Percentiles rank a stretch among this genome's conserved stretches.
These are phyloP conservation scores for Citrullus colocynthis DNA, from an alignment of 306 rosid species.

Conservation along the genomic window DNA sequence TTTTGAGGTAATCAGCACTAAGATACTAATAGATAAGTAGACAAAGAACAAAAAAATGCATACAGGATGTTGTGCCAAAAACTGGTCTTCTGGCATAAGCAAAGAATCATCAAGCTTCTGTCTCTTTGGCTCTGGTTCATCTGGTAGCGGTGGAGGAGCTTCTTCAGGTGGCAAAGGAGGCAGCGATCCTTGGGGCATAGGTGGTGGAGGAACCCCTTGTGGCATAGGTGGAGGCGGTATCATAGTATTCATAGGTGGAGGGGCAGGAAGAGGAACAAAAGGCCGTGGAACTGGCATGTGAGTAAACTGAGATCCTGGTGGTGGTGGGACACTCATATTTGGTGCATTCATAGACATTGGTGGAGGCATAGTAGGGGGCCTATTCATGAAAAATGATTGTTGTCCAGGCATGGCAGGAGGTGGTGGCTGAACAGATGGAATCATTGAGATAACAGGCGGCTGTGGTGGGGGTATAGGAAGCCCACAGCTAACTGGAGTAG, in stretches of 20 bases:
- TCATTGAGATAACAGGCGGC: slow-evolving; percentile 45
- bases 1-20: neutral
- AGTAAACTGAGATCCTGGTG: slow-evolving; percentile 83
- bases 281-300: slow-evolving; percentile 46
- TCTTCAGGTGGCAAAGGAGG: slow-evolving; percentile 93
- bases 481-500: slow-evolving; percentile 40
- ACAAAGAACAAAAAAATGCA: slow-evolving; percentile 7
- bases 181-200: slow-evolving; percentile 70
- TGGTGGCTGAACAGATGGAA: slow-evolving; percentile 50
- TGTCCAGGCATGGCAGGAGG: slow-evolving; percentile 69
- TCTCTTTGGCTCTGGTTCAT: slow-evolving; percentile 91
- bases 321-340: slow-evolving; percentile 56
- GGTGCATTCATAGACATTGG: slow-evolving; percentile 43
- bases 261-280: slow-evolving; percentile 37
- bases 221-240: slow-evolving; percentile 52
- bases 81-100: slow-evolving; percentile 83
- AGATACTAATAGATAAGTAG: neutral
- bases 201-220: slow-evolving; percentile 44
- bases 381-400: slow-evolving; percentile 40
- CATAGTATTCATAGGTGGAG: slow-evolving; percentile 59
- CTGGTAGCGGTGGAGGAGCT: slow-evolving; percentile 95
- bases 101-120: slow-evolving; percentile 74
- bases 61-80: slow-evolving; percentile 83
- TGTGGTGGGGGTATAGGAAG: slow-evolving; percentile 52
- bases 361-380: slow-evolving; percentile 51